Evolutionary conservation across 2,329 filamentous ascomycete genomes (phyloP).

Genomic region (Pseudocercospora crystallina): DNA sequence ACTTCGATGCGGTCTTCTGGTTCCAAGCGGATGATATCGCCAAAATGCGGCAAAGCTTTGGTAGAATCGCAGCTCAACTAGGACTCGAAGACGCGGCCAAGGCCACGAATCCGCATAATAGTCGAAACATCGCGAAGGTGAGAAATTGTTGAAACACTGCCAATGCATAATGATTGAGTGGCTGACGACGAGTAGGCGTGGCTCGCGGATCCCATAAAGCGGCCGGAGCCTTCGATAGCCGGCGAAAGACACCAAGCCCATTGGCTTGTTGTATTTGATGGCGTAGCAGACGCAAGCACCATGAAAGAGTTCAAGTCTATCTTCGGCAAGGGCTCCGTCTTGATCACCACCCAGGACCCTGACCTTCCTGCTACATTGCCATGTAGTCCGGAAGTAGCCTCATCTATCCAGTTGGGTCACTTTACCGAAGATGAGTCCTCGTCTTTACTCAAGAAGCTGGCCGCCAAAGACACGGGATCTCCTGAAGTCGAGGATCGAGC

Average conservation of each 20-base stretch:
- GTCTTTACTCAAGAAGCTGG: neutral
- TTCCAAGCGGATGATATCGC: conserved; percentile 4
- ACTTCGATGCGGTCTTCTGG: conserved; percentile 12
- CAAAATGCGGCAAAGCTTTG: conserved; percentile 9
- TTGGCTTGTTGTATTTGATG: conserved; percentile 13
- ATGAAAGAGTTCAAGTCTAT: neutral
- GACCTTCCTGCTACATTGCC: neutral
- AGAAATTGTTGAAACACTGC: too few relatives aligned
- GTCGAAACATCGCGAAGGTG: conserved; percentile 3
- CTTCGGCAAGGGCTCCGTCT: conserved; percentile 2
- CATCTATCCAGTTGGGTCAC: neutral
- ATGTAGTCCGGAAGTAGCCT: neutral
- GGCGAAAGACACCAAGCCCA: too few relatives aligned
- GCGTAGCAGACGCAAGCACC: neutral
- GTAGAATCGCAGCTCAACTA: neutral
- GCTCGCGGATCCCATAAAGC: neutral
- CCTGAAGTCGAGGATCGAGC: neutral
- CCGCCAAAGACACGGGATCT: neutral
- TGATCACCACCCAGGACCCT: conserved; percentile 6
- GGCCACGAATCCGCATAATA: conserved; percentile 1
- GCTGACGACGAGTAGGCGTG: neutral
- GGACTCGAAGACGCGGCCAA: neutral
- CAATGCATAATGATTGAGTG: too few relatives aligned
- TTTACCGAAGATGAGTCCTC: neutral
- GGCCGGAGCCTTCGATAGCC: neutral